Evolutionary conservation across 1,139 yeast species (phyloP), one percentile per base, ranked within the genome.

Genomic region (Zygoascus hellenicus): DNA sequence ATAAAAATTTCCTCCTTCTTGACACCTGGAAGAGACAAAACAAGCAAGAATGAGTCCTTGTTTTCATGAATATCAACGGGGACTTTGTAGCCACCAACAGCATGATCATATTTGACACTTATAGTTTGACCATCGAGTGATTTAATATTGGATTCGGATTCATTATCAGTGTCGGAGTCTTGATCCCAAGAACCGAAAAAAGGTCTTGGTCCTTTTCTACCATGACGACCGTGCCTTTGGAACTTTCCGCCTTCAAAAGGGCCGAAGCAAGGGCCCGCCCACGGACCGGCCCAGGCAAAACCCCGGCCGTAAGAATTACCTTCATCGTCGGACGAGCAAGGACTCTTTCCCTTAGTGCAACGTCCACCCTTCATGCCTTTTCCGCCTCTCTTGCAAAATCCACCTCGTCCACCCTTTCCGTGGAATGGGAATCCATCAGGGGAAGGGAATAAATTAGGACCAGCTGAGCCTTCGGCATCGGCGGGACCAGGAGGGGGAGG

Each of bases 11-110:
- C 69, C 43, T 68, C 68, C 29, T 76, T 71, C 30, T 68, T 64
- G 7, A 80, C 79, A 42, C 83, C 83, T 5, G 83, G 78, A 13
- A 78, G 62, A 4, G 81, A 72, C 7, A 76, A 61, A 2, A 72
- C 72, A 11, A 77, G 70, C 14, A 68, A 57, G 53, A 75, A 78
- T 14, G 67, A 62, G 9, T 66, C 66, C 4, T 69, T 67, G 36
- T 69, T 64, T 48, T 77, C 80, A 54, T 76, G 77, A 14, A 78
- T 71, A 54, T 78, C 80, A 7, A 77, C 64, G 45, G 76, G 73
- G n/a, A 83, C 34, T 4, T 38, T 15, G 10, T 31, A 26, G 13
- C 43, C 31, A 2, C 33, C 16, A 17, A 13, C 17, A 5, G 19
- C 13, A 7, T 26, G 9, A 36, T 17, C 13, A 29, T 36, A 36